Conservation (phyloP, 129 eudicot genomes). For the Chrysanthemum seticuspe region DNA sequence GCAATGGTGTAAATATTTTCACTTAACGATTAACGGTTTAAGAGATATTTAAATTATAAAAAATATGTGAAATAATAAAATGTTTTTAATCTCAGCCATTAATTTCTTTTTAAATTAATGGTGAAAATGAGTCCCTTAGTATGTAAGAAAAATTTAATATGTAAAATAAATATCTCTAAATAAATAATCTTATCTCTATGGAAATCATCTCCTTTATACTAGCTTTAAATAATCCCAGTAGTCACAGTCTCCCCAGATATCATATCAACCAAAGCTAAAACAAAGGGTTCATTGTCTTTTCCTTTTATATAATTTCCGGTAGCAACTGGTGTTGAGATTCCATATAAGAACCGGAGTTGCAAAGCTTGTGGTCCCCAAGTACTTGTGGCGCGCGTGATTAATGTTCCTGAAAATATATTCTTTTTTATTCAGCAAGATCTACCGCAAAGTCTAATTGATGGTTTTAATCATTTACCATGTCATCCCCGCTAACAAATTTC, state of each 20-base stretch:
- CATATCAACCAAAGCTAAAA: constrained; percentile 46
- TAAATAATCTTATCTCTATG: no score
- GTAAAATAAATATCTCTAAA: no score
- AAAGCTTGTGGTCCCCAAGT: constrained; percentile 30
- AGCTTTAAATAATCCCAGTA: constrained; percentile 21
- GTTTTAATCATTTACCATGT: constrained; percentile 20
- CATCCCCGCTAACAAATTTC: constrained; percentile 2
- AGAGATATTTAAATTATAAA: no score
- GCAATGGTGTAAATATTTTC: no score
- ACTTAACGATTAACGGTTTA: no score
- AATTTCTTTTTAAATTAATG: no score
- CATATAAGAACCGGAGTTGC: constrained; percentile 47
- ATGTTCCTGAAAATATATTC: constrained; percentile 27
- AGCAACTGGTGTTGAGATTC: constrained; percentile 42
- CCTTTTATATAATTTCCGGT: constrained; percentile 56
- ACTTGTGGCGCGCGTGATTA: constrained; percentile 22
- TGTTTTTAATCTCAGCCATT: no score
- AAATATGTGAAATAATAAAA: no score
- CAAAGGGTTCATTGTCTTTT: constrained; percentile 33
- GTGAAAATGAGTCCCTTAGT: no score
- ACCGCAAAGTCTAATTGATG: not conserved
- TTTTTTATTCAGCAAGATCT: not conserved
- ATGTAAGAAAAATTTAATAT: no score
- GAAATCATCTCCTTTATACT: no score
- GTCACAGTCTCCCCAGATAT: constrained; percentile 34